Evolutionary conservation across 2,329 filamentous ascomycete genomes (phyloP).

Genomic region (Emericellopsis cladophorae): DNA sequence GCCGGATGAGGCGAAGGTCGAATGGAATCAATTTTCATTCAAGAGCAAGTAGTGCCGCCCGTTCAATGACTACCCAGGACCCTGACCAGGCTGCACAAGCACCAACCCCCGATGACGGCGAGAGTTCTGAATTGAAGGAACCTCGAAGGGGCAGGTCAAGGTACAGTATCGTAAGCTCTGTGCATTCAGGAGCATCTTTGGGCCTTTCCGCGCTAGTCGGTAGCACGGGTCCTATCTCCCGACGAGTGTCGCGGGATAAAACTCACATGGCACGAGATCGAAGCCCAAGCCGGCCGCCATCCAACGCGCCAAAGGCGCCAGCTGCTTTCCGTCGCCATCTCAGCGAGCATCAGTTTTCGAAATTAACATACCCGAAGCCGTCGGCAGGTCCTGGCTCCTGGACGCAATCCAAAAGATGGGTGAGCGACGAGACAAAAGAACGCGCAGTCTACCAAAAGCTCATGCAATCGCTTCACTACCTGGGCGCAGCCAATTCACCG

Average conservation of each 20-base stretch:
- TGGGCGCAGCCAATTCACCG: constrained; percentile 22
- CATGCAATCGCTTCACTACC: constrained; percentile 19
- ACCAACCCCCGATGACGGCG: neutral
- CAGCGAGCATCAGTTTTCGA: neutral
- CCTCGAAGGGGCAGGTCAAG: neutral
- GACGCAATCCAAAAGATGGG: constrained; percentile 26
- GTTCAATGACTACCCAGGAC: neutral
- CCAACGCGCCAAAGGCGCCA: constrained; percentile 8
- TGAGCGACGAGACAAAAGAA: constrained; percentile 19
- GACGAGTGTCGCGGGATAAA: neutral
- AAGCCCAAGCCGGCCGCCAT: constrained; percentile 2
- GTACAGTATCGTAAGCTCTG: neutral
- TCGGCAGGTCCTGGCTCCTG: constrained; percentile 14
- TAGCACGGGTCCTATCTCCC: neutral
- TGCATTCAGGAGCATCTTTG: neutral
- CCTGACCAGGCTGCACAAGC: neutral
- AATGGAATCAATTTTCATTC: no score
- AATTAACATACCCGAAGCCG: neutral
- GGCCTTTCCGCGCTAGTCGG: neutral
- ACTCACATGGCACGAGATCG: neutral
- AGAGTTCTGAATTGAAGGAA: neutral
- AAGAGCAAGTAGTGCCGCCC: no score
- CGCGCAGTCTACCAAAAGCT: constrained; percentile 20
- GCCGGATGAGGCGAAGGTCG: no score
- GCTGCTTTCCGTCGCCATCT: constrained; percentile 1